phyloP scores from a whole-genome alignment of 2,329 filamentous ascomycete genomes.

The Phialophora verrucosa region DNA sequence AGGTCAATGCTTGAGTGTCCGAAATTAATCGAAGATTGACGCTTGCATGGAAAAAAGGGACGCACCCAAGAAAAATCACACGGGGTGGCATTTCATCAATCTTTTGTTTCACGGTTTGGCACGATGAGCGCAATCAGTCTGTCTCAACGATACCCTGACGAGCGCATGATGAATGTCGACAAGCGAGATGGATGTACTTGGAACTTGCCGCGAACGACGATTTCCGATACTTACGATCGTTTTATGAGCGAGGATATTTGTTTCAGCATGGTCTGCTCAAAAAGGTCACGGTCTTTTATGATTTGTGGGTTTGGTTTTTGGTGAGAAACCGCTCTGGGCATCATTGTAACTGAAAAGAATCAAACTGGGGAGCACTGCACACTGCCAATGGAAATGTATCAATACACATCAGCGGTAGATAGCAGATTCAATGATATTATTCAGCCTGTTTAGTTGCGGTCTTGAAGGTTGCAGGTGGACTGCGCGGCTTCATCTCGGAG shows the following conservation, averaged over 20 bases:
- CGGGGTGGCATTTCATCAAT: slow-evolving; percentile 21
- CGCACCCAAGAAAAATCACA: slow-evolving; percentile 1
- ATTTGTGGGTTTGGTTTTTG: slow-evolving; percentile 5
- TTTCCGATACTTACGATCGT: slow-evolving; percentile 28
- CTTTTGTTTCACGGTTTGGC: slow-evolving; percentile 16
- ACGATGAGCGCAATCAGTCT: slow-evolving; percentile 19
- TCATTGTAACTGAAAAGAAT: slow-evolving; percentile 14
- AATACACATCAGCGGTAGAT: slow-evolving; percentile 27
- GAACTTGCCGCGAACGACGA: slow-evolving; percentile 11
- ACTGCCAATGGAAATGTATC: slow-evolving; percentile 32
- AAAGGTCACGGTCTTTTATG: neutral
- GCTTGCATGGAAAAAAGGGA: slow-evolving; percentile 3
- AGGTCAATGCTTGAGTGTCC: slow-evolving; percentile 24
- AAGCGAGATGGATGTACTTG: slow-evolving; percentile 19
- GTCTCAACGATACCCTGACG: slow-evolving; percentile 20
- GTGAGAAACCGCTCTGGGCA: slow-evolving; percentile 4
- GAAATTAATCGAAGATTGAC: neutral
- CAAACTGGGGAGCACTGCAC: slow-evolving; percentile 18
- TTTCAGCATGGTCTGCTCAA: slow-evolving; percentile 7
- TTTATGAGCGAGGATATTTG: slow-evolving; percentile 22
- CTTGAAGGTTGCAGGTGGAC: neutral
- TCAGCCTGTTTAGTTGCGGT: slow-evolving; percentile 6
- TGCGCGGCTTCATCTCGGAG: too few species aligned
- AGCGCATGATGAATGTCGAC: slow-evolving; percentile 19
- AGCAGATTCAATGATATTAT: slow-evolving; percentile 24